phyloP scores from a whole-genome alignment of 768 basidiomycete genomes.

The Russula foetens region DNA sequence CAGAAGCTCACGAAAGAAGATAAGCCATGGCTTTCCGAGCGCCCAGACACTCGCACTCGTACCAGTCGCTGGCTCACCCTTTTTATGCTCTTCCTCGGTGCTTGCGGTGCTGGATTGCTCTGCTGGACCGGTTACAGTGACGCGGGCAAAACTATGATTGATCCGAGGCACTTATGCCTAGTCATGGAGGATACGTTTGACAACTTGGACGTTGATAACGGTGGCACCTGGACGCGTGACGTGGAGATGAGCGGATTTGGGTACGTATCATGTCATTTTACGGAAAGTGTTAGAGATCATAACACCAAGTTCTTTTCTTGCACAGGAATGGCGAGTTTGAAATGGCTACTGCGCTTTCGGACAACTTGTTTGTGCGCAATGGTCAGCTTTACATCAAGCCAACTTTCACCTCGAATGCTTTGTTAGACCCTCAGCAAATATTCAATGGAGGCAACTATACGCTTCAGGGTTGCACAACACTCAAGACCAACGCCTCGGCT shows the following conservation, averaged over 20 bases:
- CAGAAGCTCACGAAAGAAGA: slow-evolving; percentile 41
- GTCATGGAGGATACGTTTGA: slow-evolving; percentile 46
- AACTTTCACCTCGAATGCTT: slow-evolving; percentile 45
- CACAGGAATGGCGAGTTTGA: slow-evolving; percentile 43
- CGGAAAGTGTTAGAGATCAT: neutral
- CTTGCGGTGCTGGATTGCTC: slow-evolving; percentile 34
- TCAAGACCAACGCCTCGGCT: slow-evolving; percentile 30
- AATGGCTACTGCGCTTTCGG: slow-evolving; percentile 37
- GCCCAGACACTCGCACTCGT: slow-evolving; percentile 36
- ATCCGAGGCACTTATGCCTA: slow-evolving; percentile 31
- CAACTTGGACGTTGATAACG: slow-evolving; percentile 32
- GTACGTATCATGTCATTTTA: slow-evolving; percentile 19
- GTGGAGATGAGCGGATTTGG: slow-evolving; percentile 50
- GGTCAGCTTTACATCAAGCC: slow-evolving; percentile 50
- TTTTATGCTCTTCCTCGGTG: slow-evolving; percentile 34
- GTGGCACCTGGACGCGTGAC: slow-evolving; percentile 37
- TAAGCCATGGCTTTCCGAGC: slow-evolving; percentile 39
- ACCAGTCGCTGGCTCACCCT: slow-evolving; percentile 46
- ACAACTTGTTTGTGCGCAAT: slow-evolving; percentile 40
- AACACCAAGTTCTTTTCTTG: neutral
- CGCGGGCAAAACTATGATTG: slow-evolving; percentile 31
- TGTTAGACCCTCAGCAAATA: slow-evolving; percentile 32
- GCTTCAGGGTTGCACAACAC: slow-evolving; percentile 32
- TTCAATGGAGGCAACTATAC: slow-evolving; percentile 33
- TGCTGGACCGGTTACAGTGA: slow-evolving; percentile 36